Conservation (phyloP, 1,139 yeast species). For the Suzukiozyma palmioleophila region DNA sequence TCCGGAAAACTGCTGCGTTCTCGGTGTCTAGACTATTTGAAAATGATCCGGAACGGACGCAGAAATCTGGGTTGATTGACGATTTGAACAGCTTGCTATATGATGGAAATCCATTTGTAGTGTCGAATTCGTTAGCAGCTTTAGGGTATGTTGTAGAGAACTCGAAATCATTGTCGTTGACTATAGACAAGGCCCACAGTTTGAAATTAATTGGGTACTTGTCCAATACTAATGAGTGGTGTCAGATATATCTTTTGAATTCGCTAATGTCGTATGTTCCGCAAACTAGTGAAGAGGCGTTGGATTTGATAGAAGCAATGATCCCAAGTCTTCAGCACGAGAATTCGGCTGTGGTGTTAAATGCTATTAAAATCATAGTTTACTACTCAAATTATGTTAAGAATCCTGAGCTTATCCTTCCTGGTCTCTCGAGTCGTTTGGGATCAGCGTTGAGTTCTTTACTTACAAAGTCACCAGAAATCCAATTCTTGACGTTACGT, state of each 20-base stretch:
- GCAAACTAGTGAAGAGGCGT: conserved; percentile 59
- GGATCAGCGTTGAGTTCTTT: conserved; percentile 72
- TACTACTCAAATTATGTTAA: conserved; percentile 69
- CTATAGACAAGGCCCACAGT: conserved; percentile 56
- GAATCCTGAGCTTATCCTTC: conserved; percentile 39
- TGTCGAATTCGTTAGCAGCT: conserved; percentile 70
- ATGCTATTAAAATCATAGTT: conserved; percentile 66
- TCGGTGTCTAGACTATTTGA: conserved; percentile 69
- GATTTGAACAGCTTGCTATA: conserved; percentile 54
- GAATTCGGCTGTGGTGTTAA: conserved; percentile 77
- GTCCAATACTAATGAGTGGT: conserved; percentile 72
- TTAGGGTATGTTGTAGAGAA: conserved; percentile 62
- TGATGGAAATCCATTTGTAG: conserved; percentile 59
- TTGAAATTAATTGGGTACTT: conserved; percentile 46
- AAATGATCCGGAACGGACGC: conserved; percentile 45
- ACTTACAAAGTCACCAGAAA: conserved; percentile 74
- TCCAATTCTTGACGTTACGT: conserved; percentile 77
- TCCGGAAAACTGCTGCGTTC: conserved; percentile 67
- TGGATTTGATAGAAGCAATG: conserved; percentile 60
- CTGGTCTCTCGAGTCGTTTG: conserved; percentile 54
- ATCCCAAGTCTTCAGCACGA: conserved; percentile 77
- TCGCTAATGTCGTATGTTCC: conserved; percentile 73
- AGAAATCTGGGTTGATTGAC: conserved; percentile 44
- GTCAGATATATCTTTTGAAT: conserved; percentile 65
- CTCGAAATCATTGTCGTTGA: conserved; percentile 44